A percentile compares a stretch with the other conserved stretches of the same genome.
These are phyloP conservation scores for Chytriomyces confervae DNA, from an alignment of 192 early-diverging fungal genomes.

Conservation along the genomic window DNA sequence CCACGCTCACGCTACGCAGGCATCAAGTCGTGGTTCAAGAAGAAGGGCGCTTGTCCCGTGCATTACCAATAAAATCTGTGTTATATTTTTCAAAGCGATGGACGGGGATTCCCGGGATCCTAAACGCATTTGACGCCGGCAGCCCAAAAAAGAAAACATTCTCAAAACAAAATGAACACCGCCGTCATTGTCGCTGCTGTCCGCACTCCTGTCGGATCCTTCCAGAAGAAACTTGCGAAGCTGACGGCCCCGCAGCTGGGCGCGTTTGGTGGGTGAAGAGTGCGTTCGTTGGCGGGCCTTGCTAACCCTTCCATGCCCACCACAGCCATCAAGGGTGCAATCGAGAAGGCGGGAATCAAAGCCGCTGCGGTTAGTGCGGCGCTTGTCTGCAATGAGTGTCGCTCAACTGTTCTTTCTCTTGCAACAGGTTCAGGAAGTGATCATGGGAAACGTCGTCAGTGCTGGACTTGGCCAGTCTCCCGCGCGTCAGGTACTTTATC, in stretches of 20 bases:
- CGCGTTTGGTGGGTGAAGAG: constrained; percentile 42
- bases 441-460: constrained; percentile 95
- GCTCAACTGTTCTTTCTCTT: neutral
- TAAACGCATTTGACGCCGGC: too few relatives aligned
- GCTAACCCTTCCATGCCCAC: constrained; percentile 37
- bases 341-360: constrained; percentile 75
- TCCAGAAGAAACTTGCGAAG: constrained; percentile 85
- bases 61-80: constrained; percentile 67
- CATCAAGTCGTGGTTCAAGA: constrained; percentile 80
- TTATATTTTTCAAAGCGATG: too few relatives aligned
- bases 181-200: constrained; percentile 75
- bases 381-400: neutral
- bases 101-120: too few relatives aligned
- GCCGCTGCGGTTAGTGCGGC: constrained; percentile 4
- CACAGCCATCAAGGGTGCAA: constrained; percentile 80
- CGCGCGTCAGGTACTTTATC: constrained; percentile 71
- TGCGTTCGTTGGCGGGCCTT: neutral
- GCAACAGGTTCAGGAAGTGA: constrained; percentile 89
- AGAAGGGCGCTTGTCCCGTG: constrained; percentile 79
- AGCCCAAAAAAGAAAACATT: too few relatives aligned
- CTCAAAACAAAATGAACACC: constrained; percentile 31
- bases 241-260: constrained; percentile 87
- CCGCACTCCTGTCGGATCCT: constrained; percentile 91
- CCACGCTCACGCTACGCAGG: neutral
- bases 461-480: constrained; percentile 90